Evolutionary conservation across 225 moss, liverwort and hornwort genomes (phyloP).

Genomic region (Pleurozium schreberi): DNA sequence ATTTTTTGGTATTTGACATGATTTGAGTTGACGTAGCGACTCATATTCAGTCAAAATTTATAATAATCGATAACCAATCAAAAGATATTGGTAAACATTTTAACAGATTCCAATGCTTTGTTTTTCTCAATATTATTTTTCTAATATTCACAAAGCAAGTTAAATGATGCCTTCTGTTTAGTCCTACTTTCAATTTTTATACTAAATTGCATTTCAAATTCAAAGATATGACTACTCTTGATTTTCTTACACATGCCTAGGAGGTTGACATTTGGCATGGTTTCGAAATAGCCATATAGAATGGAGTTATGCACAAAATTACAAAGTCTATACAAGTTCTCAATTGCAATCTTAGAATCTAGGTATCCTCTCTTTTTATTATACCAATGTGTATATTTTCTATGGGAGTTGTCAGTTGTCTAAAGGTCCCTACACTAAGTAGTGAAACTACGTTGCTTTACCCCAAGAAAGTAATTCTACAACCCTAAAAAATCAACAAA

Average conservation of each 20-base stretch:
- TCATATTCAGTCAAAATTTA: neutral
- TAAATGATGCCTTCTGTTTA: no score
- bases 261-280: neutral
- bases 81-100: no score
- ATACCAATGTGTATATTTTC: neutral
- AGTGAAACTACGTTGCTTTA: no score
- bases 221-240: no score
- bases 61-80: neutral
- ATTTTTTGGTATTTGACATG: neutral
- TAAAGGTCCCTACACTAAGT: no score
- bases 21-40: neutral
- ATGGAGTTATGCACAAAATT: neutral
- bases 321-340: neutral
- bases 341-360: accelerated
- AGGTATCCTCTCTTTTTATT: neutral
- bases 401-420: accelerated
- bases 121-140: neutral
- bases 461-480: no score
- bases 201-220: neutral
- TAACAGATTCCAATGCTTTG: neutral
- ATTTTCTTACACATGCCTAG: neutral
- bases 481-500: no score
- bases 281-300: neutral
- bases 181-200: neutral
- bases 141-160: neutral